phyloP scores from a whole-genome alignment of 2,329 filamentous ascomycete species.

The Aspergillus jensenii region DNA sequence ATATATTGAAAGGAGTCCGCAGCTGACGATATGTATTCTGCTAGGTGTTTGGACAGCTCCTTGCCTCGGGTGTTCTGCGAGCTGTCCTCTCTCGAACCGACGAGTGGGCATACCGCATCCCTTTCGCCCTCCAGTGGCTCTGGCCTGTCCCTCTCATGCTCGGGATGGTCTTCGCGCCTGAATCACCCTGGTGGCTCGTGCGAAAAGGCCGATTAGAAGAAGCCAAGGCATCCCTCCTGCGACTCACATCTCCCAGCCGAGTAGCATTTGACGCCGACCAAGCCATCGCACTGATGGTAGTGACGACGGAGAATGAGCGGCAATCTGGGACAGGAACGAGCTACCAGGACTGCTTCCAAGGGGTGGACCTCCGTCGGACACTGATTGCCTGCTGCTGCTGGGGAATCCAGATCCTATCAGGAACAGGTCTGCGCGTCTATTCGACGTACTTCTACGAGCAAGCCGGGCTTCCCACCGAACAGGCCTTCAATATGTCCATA shows the following conservation, averaged over 20 bases:
- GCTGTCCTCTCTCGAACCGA: slow-evolving; percentile 31
- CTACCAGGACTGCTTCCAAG: slow-evolving; percentile 53
- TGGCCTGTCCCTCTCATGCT: slow-evolving; percentile 57
- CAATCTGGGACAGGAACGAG: slow-evolving; percentile 46
- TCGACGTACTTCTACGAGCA: too few species aligned
- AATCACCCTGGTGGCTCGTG: slow-evolving; percentile 56
- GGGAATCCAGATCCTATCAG: too few species aligned
- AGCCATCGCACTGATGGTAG: slow-evolving; percentile 60
- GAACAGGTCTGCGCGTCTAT: too few species aligned
- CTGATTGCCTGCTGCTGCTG: slow-evolving; percentile 49
- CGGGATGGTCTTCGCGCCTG: slow-evolving; percentile 52
- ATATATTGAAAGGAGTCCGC: too few species aligned
- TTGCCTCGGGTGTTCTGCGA: slow-evolving; percentile 47
- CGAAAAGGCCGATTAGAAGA: slow-evolving; percentile 48
- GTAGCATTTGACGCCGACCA: slow-evolving; percentile 41
- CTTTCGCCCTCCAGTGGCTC: slow-evolving; percentile 60
- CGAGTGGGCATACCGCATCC: slow-evolving; percentile 40
- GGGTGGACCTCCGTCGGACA: slow-evolving; percentile 56
- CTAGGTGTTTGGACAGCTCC: slow-evolving; percentile 35
- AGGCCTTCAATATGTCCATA: slow-evolving; percentile 2
- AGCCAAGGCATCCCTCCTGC: slow-evolving; percentile 49
- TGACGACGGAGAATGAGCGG: slow-evolving; percentile 34
- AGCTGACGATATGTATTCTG: too few species aligned
- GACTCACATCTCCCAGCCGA: slow-evolving; percentile 46
- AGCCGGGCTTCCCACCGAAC: too few species aligned